These are phyloP conservation scores for Parastagonospora nodorum DNA, from an alignment of 2,329 filamentous ascomycete genomes.

Conservation along the genomic window DNA sequence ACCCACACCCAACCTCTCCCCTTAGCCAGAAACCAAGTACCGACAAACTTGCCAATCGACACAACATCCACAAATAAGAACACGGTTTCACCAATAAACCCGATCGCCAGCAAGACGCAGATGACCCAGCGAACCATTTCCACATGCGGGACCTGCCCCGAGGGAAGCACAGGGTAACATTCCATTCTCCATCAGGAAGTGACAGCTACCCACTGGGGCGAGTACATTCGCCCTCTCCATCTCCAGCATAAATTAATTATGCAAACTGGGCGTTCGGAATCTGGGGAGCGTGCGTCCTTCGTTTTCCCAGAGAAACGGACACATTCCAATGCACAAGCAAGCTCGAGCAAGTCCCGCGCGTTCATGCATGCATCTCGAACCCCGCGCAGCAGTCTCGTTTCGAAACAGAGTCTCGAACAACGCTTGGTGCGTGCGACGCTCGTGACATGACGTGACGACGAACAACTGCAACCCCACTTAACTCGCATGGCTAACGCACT, in stretches of 20 bases:
- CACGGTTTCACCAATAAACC: constrained; percentile 1
- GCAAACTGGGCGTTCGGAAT: neutral
- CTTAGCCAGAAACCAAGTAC: constrained; percentile 2
- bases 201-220: constrained; percentile 8
- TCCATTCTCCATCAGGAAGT: constrained; percentile 7
- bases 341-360: too few species aligned
- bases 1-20: neutral
- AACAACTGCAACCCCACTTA: too few species aligned
- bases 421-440: too few species aligned
- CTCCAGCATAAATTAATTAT: constrained; percentile 4
- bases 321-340: too few species aligned
- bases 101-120: neutral
- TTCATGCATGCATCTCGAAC: too few species aligned
- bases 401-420: too few species aligned
- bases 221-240: neutral
- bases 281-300: neutral
- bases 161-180: constrained; percentile 3
- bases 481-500: too few species aligned
- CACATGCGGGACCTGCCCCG: constrained; percentile 5
- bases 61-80: neutral
- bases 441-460: too few species aligned
- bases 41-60: neutral
- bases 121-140: constrained; percentile 7
- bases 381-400: too few species aligned
- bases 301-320: too few species aligned